These are phyloP conservation scores for Solanum chiquidenum DNA, from an alignment of 257 asterid genomes.

Conservation along the genomic window DNA sequence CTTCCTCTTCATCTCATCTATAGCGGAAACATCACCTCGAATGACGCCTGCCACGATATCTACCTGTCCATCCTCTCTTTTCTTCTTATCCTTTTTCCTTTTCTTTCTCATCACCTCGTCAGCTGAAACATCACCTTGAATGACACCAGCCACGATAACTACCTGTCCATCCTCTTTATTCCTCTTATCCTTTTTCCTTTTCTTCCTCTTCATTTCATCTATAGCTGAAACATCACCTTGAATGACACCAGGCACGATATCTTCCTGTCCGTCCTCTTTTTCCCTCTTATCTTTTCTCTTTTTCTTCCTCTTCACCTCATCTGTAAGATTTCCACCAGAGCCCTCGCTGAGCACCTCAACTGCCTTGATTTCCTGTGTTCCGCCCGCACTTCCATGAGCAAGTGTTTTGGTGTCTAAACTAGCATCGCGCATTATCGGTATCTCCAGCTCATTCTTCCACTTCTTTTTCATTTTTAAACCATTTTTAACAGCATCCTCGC, in stretches of 20 bases:
- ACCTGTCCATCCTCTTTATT: not conserved
- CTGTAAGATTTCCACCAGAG: not conserved
- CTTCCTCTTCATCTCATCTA: not conserved
- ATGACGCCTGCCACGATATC: not conserved
- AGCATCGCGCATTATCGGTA: not conserved
- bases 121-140: not conserved
- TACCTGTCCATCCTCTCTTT: not conserved
- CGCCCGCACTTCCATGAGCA: not conserved
- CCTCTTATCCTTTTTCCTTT: not conserved
- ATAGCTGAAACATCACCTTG: not conserved
- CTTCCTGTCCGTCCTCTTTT: not conserved
- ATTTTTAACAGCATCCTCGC: not conserved
- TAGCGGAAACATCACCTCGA: not conserved
- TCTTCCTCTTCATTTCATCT: not conserved
- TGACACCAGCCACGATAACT: not conserved
- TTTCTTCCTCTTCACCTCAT: not conserved
- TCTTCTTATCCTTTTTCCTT: not conserved
- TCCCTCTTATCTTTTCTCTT: not conserved
- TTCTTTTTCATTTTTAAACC: not conserved
- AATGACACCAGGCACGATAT: not conserved
- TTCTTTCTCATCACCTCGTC: not conserved
- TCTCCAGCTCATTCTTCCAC: not conserved
- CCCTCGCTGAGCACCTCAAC: not conserved
- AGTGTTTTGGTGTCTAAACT: not conserved
- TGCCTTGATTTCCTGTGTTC: not conserved